Percentiles rank a stretch among this genome's conserved stretches.
These are phyloP conservation scores for Coemansia asiatica DNA, from an alignment of 192 early-diverging fungal species.

Conservation along the genomic window DNA sequence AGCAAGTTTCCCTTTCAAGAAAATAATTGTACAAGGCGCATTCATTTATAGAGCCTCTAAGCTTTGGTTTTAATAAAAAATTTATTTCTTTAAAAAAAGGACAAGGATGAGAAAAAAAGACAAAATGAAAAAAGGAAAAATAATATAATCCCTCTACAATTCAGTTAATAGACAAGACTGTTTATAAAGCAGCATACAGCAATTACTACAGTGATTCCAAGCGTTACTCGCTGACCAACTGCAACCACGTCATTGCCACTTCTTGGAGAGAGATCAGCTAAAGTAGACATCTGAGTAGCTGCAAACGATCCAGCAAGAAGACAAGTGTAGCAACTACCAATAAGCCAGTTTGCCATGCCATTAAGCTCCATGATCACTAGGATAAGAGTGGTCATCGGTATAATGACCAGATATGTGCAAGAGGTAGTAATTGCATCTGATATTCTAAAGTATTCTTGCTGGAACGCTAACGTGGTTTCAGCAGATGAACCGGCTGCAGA, in stretches of 20 bases:
- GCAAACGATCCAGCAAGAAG: conserved; percentile 32
- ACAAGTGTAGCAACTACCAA: conserved; percentile 32
- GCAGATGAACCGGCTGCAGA: background rate
- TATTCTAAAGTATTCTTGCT: conserved; percentile 10
- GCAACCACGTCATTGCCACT: conserved; percentile 10
- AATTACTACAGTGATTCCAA: conserved; percentile 17
- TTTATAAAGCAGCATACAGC: conserved; percentile 29
- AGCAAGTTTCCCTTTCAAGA: conserved; percentile 22
- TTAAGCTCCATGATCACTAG: conserved; percentile 47
- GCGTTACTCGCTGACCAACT: conserved; percentile 25
- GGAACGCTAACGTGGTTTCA: conserved; percentile 6
- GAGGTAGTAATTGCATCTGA: conserved; percentile 16
- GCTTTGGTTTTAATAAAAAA: conserved; percentile 6
- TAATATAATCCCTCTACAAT: background rate
- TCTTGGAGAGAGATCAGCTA: conserved; percentile 6
- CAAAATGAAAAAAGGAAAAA: conserved; percentile 6
- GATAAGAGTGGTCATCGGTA: conserved; percentile 28
- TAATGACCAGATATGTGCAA: conserved; percentile 24
- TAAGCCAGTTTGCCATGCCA: conserved; percentile 35
- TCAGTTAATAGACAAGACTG: conserved; percentile 16
- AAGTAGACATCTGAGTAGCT: conserved; percentile 23
- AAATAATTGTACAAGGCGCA: too few species aligned
- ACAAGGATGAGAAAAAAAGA: background rate
- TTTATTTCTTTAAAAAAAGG: background rate
- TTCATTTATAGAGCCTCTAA: too few species aligned